These are phyloP conservation scores for Saururus chinensis DNA, from an alignment of 164 flowering plant genomes.

Conservation along the genomic window DNA sequence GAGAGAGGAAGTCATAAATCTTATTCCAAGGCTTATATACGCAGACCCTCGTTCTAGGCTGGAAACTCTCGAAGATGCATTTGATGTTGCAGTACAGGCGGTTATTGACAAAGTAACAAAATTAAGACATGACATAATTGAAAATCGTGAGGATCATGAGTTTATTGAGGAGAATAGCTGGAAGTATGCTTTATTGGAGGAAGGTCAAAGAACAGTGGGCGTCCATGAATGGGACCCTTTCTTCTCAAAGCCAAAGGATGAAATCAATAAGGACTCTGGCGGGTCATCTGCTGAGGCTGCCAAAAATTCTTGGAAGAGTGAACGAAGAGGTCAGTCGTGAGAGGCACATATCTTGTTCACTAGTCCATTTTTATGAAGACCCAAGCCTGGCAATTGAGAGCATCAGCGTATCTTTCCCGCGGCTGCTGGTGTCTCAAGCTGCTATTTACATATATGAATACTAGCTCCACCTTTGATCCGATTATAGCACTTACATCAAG, in stretches of 20 bases:
- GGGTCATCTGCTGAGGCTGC: constrained; percentile 53
- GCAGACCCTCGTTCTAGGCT: constrained; percentile 86
- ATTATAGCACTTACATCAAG: too few relatives aligned
- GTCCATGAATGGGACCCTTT: constrained; percentile 93
- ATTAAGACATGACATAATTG: constrained; percentile 60
- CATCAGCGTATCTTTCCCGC: neutral
- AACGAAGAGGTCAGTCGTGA: constrained; percentile 53
- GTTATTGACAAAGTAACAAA: constrained; percentile 70
- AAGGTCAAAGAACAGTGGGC: constrained; percentile 67
- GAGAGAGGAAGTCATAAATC: constrained; percentile 80
- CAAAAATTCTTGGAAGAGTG: constrained; percentile 76
- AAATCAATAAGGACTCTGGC: constrained; percentile 26
- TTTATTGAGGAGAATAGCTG: constrained; percentile 83
- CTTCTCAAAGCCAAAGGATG: constrained; percentile 78
- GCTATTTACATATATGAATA: too few relatives aligned
- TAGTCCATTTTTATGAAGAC: neutral
- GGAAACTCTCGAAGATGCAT: constrained; percentile 85
- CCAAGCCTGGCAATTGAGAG: neutral
- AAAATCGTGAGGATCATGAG: constrained; percentile 49
- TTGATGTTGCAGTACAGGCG: constrained; percentile 82
- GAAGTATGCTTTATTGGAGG: constrained; percentile 78
- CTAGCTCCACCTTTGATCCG: too few relatives aligned
- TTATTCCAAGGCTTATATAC: constrained; percentile 70
- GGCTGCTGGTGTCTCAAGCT: neutral
- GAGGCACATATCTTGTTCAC: neutral